Conservation (phyloP, 176 grass and related monocot species). For the Musa itinerans region DNA sequence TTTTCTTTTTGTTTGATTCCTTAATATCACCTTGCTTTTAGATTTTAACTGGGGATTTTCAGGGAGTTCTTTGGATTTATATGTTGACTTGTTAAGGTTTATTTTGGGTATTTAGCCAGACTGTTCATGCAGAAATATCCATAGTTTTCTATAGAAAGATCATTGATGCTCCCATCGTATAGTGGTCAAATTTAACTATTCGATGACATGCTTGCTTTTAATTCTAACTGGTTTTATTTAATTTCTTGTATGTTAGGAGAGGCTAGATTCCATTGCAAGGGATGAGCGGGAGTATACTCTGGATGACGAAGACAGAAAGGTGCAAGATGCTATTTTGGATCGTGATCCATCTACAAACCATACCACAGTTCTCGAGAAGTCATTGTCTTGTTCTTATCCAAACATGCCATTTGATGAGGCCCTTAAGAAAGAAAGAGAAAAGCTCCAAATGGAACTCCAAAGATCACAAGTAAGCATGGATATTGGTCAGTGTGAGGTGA, state of each 20-base stretch:
- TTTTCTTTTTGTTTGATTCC: neutral
- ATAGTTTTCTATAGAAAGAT: neutral
- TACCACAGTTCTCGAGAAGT: conserved; percentile 70
- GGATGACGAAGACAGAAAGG: conserved; percentile 94
- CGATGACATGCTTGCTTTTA: neutral
- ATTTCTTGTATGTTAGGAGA: conserved; percentile 35
- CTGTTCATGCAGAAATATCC: neutral
- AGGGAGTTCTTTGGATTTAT: no score
- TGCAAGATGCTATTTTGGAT: conserved; percentile 71
- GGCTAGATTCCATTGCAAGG: conserved; percentile 74
- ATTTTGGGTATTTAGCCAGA: neutral
- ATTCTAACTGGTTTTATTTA: conserved; percentile 10
- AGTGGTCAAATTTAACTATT: no score
- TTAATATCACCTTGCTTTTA: no score
- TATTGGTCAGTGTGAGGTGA: conserved; percentile 69
- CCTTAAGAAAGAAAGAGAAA: conserved; percentile 83
- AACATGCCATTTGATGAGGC: conserved; percentile 87
- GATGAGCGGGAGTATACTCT: conserved; percentile 94
- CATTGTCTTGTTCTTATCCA: conserved; percentile 81
- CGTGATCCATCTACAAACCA: conserved; percentile 48
- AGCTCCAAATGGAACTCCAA: conserved; percentile 87
- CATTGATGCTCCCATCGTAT: neutral
- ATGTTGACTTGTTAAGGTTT: neutral
- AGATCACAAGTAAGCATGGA: conserved; percentile 48
- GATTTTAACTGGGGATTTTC: no score